Percentiles rank a stretch among this genome's conserved stretches.
Conservation (phyloP, 306 rosid genomes). For the Luffa acutangula region DNA sequence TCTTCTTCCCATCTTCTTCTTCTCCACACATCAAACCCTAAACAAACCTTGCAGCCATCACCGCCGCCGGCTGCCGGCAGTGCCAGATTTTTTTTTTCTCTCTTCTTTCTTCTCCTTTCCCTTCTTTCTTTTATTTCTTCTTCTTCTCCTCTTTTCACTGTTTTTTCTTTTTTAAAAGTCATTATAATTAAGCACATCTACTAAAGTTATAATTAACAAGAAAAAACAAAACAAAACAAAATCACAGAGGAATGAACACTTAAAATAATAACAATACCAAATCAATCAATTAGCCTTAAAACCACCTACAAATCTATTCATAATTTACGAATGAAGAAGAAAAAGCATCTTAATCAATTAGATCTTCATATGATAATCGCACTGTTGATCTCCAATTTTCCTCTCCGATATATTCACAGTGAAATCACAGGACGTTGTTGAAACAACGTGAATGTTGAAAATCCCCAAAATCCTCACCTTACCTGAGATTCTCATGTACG, state of each 20-base stretch:
- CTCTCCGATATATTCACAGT: slow-evolving; percentile 4
- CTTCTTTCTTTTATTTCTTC: no score
- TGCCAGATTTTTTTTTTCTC: no score
- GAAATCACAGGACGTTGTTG: slow-evolving; percentile 46
- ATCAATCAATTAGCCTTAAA: not conserved
- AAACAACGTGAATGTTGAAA: slow-evolving; percentile 23
- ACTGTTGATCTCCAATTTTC: slow-evolving; percentile 16
- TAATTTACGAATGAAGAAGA: not conserved
- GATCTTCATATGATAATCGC: slow-evolving; percentile 30
- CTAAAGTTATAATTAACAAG: not conserved
- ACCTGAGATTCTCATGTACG: slow-evolving; percentile 25
- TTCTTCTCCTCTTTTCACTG: no score
- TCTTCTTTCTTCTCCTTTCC: no score
- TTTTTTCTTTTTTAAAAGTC: no score
- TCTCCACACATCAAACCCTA: no score
- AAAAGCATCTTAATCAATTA: not conserved
- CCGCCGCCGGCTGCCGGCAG: no score
- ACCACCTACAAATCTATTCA: not conserved
- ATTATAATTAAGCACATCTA: not conserved
- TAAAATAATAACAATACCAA: not conserved
- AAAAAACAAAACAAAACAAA: not conserved
- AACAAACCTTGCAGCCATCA: no score
- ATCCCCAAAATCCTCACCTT: slow-evolving; percentile 30
- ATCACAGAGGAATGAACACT: no score
- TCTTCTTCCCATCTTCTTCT: no score